Conservation (phyloP, 1,284 basidiomycete genomes). For the Trichosporon sp. region DNA sequence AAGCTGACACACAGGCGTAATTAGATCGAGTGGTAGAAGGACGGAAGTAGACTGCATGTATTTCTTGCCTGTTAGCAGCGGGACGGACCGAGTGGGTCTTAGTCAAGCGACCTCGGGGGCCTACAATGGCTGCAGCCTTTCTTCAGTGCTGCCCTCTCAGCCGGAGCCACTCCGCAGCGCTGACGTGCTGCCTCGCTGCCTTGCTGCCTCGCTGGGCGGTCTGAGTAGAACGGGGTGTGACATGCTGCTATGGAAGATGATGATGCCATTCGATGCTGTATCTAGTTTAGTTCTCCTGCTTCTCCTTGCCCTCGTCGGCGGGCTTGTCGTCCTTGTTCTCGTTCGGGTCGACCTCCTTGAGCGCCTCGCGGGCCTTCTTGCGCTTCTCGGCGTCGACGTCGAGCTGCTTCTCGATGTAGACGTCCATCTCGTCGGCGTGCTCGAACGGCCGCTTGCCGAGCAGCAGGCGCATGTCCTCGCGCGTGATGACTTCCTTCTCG, state of each 20-base stretch:
- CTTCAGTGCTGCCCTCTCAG: no score
- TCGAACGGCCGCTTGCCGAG: conserved; percentile 47
- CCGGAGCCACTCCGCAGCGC: background rate
- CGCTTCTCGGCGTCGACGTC: conserved; percentile 32
- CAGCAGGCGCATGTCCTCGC: conserved; percentile 52
- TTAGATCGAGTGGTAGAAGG: no score
- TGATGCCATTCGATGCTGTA: background rate
- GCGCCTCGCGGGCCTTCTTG: conserved; percentile 16
- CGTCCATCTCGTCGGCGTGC: conserved; percentile 84
- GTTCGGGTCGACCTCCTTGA: conserved; percentile 5
- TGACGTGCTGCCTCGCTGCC: background rate
- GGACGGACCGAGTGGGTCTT: no score
- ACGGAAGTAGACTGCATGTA: no score
- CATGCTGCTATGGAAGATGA: conserved; percentile 6
- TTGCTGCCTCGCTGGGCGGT: background rate
- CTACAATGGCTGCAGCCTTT: no score
- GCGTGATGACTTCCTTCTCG: conserved; percentile 90
- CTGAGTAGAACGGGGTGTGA: conserved; percentile 6
- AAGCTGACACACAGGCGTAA: background rate
- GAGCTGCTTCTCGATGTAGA: conserved; percentile 66
- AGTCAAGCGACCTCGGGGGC: no score
- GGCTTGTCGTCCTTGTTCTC: background rate
- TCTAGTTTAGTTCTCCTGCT: conserved; percentile 3
- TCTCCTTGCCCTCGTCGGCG: background rate
- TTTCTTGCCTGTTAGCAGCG: no score